Percentiles rank a stretch among this genome's conserved stretches.
Conservation (phyloP, 805 yeast genomes). For the Candida wancherniae region DNA sequence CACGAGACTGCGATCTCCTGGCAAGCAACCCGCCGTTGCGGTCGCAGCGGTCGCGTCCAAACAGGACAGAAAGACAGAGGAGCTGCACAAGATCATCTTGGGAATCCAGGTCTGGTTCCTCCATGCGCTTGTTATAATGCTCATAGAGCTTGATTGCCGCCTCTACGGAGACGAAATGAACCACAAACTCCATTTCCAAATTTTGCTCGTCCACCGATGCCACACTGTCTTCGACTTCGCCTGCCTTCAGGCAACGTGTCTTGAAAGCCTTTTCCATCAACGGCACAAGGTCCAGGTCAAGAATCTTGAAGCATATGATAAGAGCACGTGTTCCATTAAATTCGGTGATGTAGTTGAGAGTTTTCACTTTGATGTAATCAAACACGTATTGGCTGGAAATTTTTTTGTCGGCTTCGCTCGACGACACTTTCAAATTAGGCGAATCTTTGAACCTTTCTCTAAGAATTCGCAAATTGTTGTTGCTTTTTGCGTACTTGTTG, state of each 20-base stretch:
- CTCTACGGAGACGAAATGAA: constrained; percentile 44
- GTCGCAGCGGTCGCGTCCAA: constrained; percentile 38
- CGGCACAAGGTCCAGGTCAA: constrained; percentile 10
- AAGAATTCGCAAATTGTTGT: constrained; percentile 21
- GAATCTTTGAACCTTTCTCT: constrained; percentile 23
- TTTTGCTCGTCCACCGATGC: constrained; percentile 9
- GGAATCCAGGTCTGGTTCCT: constrained; percentile 16
- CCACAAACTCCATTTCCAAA: constrained; percentile 14
- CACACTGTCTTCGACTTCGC: constrained; percentile 37
- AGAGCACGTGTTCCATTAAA: constrained; percentile 36
- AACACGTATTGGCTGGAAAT: constrained; percentile 2
- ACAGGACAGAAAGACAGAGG: constrained; percentile 18
- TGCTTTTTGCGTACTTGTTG: constrained; percentile 27
- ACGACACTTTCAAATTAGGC: constrained; percentile 23
- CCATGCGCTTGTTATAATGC: constrained; percentile 21
- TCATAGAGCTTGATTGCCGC: constrained; percentile 43
- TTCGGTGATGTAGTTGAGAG: constrained; percentile 38
- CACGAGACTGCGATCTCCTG: too few species aligned
- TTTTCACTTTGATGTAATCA: constrained; percentile 38
- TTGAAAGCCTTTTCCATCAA: constrained; percentile 20
- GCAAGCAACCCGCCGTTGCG: too few species aligned
- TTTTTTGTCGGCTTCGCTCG: constrained; percentile 21
- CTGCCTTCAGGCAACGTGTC: constrained; percentile 34
- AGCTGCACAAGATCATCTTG: constrained; percentile 11
- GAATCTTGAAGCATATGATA: constrained; percentile 12